Evolutionary conservation across 805 yeast genomes (phyloP).

Genomic region (Yamadazyma akitaensis): DNA sequence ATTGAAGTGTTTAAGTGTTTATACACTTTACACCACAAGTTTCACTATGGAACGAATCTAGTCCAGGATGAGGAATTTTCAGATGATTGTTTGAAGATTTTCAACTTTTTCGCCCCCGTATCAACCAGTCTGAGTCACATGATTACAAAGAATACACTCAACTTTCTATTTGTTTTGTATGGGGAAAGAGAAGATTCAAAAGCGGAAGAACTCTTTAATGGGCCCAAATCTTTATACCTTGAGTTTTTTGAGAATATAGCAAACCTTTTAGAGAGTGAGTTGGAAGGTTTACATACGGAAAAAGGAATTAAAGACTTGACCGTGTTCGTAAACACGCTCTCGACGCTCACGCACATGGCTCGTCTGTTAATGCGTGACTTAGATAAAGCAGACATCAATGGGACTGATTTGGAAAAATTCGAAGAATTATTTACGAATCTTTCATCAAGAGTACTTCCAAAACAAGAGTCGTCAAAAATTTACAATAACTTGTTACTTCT

Average conservation of each 20-base stretch:
- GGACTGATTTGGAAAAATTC: neutral
- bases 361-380: slow-evolving; percentile 6
- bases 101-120: slow-evolving; percentile 5
- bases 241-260: slow-evolving; percentile 6
- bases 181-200: slow-evolving; percentile 9
- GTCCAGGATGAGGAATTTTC: slow-evolving; percentile 13
- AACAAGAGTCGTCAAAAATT: slow-evolving; percentile 2
- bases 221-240: neutral
- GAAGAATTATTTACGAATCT: neutral
- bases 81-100: slow-evolving; percentile 12
- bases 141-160: slow-evolving; percentile 12
- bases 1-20: slow-evolving; percentile 24
- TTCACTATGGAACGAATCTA: slow-evolving; percentile 10
- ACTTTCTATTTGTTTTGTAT: slow-evolving; percentile 13
- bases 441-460: slow-evolving; percentile 10
- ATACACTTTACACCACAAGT: slow-evolving; percentile 24
- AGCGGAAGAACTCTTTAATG: slow-evolving; percentile 6
- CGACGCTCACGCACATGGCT: slow-evolving; percentile 9
- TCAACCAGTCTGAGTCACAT: neutral
- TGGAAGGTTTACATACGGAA: neutral
- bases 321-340: slow-evolving; percentile 5
- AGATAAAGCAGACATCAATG: neutral
- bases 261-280: neutral
- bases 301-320: neutral
- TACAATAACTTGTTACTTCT: slow-evolving; percentile 14